Base-by-base conservation (phyloP, 768 basidiomycete genomes). In the Podaxis sp. region DNA sequence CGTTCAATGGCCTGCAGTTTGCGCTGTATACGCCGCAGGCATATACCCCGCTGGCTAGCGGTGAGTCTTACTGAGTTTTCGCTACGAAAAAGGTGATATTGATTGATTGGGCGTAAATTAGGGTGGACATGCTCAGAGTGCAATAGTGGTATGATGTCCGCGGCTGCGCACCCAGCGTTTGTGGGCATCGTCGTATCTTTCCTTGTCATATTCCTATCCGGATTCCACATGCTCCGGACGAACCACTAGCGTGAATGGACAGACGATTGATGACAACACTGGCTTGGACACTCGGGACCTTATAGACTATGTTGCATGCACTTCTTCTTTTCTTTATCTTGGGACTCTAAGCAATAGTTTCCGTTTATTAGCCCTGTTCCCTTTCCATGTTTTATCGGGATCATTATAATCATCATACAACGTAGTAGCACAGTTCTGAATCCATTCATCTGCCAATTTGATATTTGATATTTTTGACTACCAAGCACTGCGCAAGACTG, bases 21-120 rank as follows among this genome's bases (percentile, higher is more conserved):
- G 93, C 92, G 46, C 73, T 97, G 67, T 97, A 95, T 68, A 85
- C 86, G 0, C 92, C 93, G 0, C 82, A 83, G 66, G 21, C 79
- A 13, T 93, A 93, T 70, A 91, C 88, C 0, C 79, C 85, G 4
- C 68, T 93, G 6, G 70, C 79, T 18, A 65, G 63, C 50, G 72
- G 73, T 74, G 48, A 61, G 73, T 66, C 1, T 14, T 35, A 2
- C 25, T 57, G 32, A 2, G 21, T 40, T 36, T 48, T 36, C 47
- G 23, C 54, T 32, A 11, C 16, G 23, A 9, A 2, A 21, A n/a
- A 23, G 47, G 38, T 40, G 11, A 50, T 38, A 3, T 42, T 42
- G 18, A 1, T 53, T 55, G 46, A 61, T 47, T 50, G 21, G 21
- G 40, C 47, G 23, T 40, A 48, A 40, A n/a, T 23, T 57, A 87